Conservation (phyloP, 805 yeast species). For the Isabelozyma heimii region DNA sequence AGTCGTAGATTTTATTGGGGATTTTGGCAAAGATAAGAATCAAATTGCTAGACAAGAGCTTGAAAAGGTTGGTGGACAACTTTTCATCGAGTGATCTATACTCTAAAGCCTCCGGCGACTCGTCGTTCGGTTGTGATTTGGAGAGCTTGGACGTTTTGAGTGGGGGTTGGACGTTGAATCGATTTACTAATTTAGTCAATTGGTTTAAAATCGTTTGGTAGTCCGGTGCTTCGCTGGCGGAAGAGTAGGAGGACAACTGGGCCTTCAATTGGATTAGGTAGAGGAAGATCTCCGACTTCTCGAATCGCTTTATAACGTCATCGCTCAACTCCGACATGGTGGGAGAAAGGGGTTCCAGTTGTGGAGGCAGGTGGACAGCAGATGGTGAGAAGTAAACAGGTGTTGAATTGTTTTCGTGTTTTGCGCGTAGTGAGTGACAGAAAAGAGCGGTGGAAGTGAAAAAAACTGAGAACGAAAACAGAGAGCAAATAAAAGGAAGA, state of each 20-base stretch:
- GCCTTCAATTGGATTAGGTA: conserved; percentile 19
- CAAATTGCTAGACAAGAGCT: conserved; percentile 27
- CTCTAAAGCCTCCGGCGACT: background rate
- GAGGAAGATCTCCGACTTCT: conserved; percentile 14
- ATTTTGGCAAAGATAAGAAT: conserved; percentile 23
- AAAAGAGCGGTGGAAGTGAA: too few relatives aligned
- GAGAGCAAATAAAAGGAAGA: background rate
- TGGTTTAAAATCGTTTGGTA: conserved; percentile 15
- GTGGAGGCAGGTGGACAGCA: background rate
- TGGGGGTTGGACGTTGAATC: conserved; percentile 12
- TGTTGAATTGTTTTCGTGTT: too few relatives aligned
- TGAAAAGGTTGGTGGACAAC: conserved; percentile 16
- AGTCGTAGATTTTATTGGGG: conserved; percentile 35
- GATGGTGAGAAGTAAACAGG: background rate
- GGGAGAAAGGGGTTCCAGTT: background rate
- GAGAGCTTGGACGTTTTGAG: conserved; percentile 4
- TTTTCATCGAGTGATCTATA: conserved; percentile 1
- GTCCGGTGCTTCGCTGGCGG: conserved; percentile 8
- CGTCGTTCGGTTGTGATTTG: background rate
- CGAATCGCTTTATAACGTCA: conserved; percentile 5
- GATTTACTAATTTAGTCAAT: conserved; percentile 23
- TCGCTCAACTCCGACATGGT: background rate
- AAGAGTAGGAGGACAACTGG: conserved; percentile 7
- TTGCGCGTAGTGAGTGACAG: too few relatives aligned
- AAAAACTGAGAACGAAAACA: background rate